Base-by-base conservation (phyloP, 768 basidiomycete genomes). In the Russula earlei region DNA sequence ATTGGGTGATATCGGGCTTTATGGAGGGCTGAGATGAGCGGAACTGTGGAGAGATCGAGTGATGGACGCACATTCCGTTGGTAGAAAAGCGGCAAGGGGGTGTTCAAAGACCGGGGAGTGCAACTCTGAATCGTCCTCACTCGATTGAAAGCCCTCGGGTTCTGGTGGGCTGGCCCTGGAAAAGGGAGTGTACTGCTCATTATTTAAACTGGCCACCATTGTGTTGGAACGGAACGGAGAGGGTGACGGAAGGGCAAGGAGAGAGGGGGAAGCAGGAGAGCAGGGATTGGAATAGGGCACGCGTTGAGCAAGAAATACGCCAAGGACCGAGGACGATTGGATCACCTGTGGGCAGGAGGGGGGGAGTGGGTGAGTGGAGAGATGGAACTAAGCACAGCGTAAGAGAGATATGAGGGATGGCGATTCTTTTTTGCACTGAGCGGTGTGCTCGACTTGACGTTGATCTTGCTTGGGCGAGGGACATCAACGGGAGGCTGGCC, bases 81-180 rank as follows among this genome's bases (percentile, higher is more conserved):
- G 57, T 41, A 64, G 63, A 59, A 67, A 61, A 62, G 61, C 65
- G 64, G 69, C 70, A 67, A 74, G 73, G 66, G 74, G 72, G 64
- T 73, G 72, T 72, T 81, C 77, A 70, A 84, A 83, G 50, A 81
- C 76, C 62, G 87, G 85, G 2, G 86, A 87, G 64, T 85, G 84
- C 22, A 87, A 70, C 58, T 83, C 85, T 50, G 85, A 87, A 66
- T 83, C 80, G 65, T 86, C 85, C 66, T 87, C 85, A 68, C 82
- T 84, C 22, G 83, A 85, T 70, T 81, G 83, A 42, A 77, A 76
- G 37, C 82, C 78, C 64, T 86, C 84, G 66, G 40, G 27, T 40
- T 85, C 85, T 56, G 74, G 69, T 58, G 75, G 71, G 68, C 78
- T 74, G 56, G 66, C 60, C 54, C 73, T 71, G 47, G 77, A 77